These are phyloP conservation scores for Rhododendron simsii DNA, from an alignment of 148 eudicot genomes.

Conservation along the genomic window DNA sequence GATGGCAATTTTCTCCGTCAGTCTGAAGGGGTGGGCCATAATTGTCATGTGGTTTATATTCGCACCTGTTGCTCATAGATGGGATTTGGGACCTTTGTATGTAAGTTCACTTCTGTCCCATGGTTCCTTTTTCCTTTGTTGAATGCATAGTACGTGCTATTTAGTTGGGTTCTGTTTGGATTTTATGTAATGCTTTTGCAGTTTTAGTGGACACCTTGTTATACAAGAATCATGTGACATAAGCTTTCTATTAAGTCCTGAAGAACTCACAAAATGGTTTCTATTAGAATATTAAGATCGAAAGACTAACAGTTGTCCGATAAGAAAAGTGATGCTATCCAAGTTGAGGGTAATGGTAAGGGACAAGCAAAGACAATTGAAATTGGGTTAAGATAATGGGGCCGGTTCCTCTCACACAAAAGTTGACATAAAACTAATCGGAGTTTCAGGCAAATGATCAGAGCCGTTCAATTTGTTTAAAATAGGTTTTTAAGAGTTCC, in stretches of 20 bases:
- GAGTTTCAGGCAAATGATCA: no score
- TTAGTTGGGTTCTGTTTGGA: background rate
- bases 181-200: background rate
- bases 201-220: background rate
- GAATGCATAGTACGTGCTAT: background rate
- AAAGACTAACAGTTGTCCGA: background rate
- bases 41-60: slow-evolving; percentile 75
- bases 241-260: background rate
- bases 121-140: background rate
- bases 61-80: slow-evolving; percentile 86
- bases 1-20: slow-evolving; percentile 87
- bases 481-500: no score
- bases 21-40: slow-evolving; percentile 69
- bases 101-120: slow-evolving; percentile 46
- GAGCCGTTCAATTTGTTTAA: no score
- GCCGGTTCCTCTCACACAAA: no score
- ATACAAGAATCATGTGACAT: background rate
- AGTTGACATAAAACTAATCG: no score
- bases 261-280: background rate
- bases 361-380: background rate
- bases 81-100: slow-evolving; percentile 83
- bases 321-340: background rate
- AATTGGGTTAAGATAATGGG: background rate
- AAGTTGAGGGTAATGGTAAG: background rate
- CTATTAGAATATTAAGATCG: background rate